Evolutionary conservation across 2,329 filamentous ascomycete genomes (phyloP).

Genomic region (Capronia americana): DNA sequence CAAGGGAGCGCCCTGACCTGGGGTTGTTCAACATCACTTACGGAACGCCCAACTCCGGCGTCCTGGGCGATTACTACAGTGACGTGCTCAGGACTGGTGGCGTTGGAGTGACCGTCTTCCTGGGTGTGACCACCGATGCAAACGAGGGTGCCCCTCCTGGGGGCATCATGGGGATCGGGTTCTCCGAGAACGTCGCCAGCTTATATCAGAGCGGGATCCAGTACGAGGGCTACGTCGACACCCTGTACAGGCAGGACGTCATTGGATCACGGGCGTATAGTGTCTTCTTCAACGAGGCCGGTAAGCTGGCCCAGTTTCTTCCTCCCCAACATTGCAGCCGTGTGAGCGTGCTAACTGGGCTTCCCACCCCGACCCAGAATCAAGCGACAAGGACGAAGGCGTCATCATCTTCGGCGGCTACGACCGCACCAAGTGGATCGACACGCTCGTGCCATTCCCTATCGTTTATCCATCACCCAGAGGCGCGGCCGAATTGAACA

Average conservation of each 20-base stretch:
- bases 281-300: conserved; percentile 10
- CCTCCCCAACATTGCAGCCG: not conserved
- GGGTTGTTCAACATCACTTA: conserved; percentile 49
- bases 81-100: conserved; percentile 8
- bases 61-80: conserved; percentile 9
- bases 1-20: not conserved
- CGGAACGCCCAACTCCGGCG: conserved; percentile 63
- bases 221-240: conserved; percentile 12
- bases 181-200: conserved; percentile 40
- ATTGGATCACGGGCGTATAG: conserved; percentile 8
- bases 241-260: conserved; percentile 1
- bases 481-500: conserved; percentile 6
- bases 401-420: conserved; percentile 77
- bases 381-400: conserved; percentile 12
- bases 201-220: conserved; percentile 54
- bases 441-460: conserved; percentile 56
- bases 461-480: conserved; percentile 3
- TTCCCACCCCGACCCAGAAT: not conserved
- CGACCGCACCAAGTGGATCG: conserved; percentile 68
- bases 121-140: conserved; percentile 10
- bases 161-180: conserved; percentile 16
- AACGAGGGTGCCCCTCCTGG: conserved; percentile 48
- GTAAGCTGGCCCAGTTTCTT: not conserved
- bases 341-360: not conserved
- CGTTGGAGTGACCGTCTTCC: conserved; percentile 4